A percentile compares a stretch with the other conserved stretches of the same genome.
These are phyloP conservation scores for Aquilaria agallochum DNA, from an alignment of 441 rosid species.

Conservation along the genomic window DNA sequence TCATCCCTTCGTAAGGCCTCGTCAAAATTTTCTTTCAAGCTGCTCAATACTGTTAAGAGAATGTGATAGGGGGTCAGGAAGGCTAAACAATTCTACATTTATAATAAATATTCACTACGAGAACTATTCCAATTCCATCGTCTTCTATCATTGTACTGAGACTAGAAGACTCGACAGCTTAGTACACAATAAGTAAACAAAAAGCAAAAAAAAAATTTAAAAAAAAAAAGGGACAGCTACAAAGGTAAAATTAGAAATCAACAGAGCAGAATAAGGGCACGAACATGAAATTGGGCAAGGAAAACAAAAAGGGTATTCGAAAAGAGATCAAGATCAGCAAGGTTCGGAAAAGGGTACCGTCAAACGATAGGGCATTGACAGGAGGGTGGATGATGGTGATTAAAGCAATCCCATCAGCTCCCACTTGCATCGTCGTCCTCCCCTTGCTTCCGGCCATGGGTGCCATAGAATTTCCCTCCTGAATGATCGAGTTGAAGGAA, in stretches of 20 bases:
- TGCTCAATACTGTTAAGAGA: slow-evolving; percentile 51
- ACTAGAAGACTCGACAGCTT: too few species aligned
- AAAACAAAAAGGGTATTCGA: neutral
- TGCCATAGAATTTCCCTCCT: neutral
- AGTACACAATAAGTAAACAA: neutral
- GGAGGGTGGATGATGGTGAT: slow-evolving; percentile 91
- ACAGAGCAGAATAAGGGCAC: neutral
- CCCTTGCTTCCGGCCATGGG: slow-evolving; percentile 29
- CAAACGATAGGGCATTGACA: slow-evolving; percentile 86
- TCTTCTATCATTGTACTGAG: too few species aligned
- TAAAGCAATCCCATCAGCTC: slow-evolving; percentile 85
- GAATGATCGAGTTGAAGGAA: too few species aligned
- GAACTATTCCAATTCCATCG: too few species aligned
- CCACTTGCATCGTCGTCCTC: slow-evolving; percentile 71
- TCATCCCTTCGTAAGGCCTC: slow-evolving; percentile 80
- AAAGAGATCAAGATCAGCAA: neutral
- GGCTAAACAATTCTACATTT: neutral
- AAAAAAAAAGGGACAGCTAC: neutral
- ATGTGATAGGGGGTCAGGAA: neutral
- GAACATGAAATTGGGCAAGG: neutral
- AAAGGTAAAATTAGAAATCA: neutral
- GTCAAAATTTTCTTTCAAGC: slow-evolving; percentile 72
- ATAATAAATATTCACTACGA: too few species aligned
- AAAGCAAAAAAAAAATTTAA: neutral
- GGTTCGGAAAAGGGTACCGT: slow-evolving; percentile 39